Conservation (phyloP, 2,329 filamentous ascomycete genomes). For the Penicillium sp. region DNA sequence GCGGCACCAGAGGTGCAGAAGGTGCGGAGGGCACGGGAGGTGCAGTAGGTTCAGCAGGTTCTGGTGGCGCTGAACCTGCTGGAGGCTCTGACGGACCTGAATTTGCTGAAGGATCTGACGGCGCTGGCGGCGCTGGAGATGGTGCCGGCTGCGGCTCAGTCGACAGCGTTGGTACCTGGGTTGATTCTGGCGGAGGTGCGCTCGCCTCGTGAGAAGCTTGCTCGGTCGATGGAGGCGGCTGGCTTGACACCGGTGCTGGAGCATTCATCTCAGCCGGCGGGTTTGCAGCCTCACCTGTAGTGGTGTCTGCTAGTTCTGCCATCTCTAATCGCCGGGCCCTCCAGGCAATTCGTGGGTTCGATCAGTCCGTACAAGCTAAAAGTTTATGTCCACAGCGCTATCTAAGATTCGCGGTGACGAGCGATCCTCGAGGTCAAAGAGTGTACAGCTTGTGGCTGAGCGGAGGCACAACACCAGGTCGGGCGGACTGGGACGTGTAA, state of each 20-base stretch:
- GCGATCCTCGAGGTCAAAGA: slow-evolving; percentile 23
- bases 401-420: neutral
- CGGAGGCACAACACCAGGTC: slow-evolving; percentile 26
- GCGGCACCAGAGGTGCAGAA: neutral
- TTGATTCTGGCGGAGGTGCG: slow-evolving; percentile 14
- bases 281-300: slow-evolving; percentile 20
- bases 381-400: neutral
- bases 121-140: neutral
- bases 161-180: slow-evolving; percentile 2
- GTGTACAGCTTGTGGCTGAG: slow-evolving; percentile 22
- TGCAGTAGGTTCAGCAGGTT: neutral
- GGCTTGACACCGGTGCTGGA: slow-evolving; percentile 14
- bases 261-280: slow-evolving; percentile 18
- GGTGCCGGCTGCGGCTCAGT: slow-evolving; percentile 6
- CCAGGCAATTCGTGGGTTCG: slow-evolving; percentile 6
- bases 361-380: slow-evolving; percentile 3
- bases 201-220: slow-evolving; percentile 12
- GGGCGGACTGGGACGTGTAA: slow-evolving; percentile 21
- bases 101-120: neutral
- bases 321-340: slow-evolving; percentile 17
- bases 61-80: neutral
- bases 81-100: neutral
- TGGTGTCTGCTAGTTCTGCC: slow-evolving; percentile 25
- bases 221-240: slow-evolving; percentile 21
- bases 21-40: too few relatives aligned